Base-by-base conservation (phyloP, 75 land plant species). In the Cupressus sempervirens region DNA sequence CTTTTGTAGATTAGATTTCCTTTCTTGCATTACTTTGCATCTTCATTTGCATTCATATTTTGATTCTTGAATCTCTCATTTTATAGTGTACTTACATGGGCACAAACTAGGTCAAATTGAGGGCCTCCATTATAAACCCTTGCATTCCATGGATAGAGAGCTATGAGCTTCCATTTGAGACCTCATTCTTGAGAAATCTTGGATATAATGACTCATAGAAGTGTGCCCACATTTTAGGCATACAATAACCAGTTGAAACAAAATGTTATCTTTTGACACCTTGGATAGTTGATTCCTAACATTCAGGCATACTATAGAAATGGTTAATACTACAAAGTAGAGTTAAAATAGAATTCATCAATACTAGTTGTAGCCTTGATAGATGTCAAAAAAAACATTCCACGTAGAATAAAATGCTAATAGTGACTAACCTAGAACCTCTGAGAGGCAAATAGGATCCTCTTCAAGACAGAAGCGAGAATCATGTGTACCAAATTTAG, bases 381-480 rank as follows among this genome's bases (percentile, higher is more conserved):
- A n/a, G 8, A 30, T 68, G 45, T 26, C 8, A 40, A 46, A 34
- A 83, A 83, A 16, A 83, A 83, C 80, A 18, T 82, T 58, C 10
- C 84, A 65, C 2, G 34, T 85, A 79, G 35, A 81, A 85, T 23
- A 81, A 16, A 32, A 82, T 83, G 86, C 40, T 79, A 35, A 43
- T 32, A 50, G 50, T 34, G 16, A 26, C 81, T 89, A 81, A 94
- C 97, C 97, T 95, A 90, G 93, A 98, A 74, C 99, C 99, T 88
- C 99, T 98, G 53, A 98, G 84, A 13, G 99, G 99, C 10, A 98
- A 90, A 67, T 98, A 98, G 68, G 99, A 87, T 36, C 73, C 89
- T 92, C 95, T 85, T 84, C 89, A 43, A 98, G 90, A 84, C 99
- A 98, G 84, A 95, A 89, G 46, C 88, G 93, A 41, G 99, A 93